Base-by-base conservation (phyloP, 1,139 yeast species). In the Nakaseomyces uthaithaninus region DNA sequence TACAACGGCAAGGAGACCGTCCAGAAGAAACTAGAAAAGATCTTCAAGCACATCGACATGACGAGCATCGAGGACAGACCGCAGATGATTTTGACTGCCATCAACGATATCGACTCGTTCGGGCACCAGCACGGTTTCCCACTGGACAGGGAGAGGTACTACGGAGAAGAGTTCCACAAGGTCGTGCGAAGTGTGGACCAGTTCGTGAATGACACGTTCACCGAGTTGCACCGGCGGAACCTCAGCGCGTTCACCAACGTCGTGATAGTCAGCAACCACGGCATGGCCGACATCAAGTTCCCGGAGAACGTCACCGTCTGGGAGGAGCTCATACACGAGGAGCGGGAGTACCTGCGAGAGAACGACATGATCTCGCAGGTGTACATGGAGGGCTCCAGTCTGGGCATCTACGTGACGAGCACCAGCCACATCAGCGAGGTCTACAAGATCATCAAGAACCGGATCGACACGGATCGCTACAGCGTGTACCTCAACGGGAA, bases 251-350 rank as follows among this genome's bases (percentile, higher is more conserved):
- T 85, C 36, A 84, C 81, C 10, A 89, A 89, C 57, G 64, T 89
- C 18, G 64, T 89, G 0, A 65, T 89, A 37, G 82, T 87, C 1
- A 84, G 95, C 40, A 95, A 87, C 57, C 95, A 87, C 57, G 96
- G 96, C 5, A 86, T 87, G 95, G 27, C 33, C 3, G 27, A 38
- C 27, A 34, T 33, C 14, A 16, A 18, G 12, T 37, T 38, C 23
- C 38, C 37, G 8, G 25, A 27, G 11, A 33, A 38, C 27, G 37
- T 33, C 0, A 12, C 33, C 10, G 16, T 38, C 19, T 38, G 41
- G 41, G 41, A 38, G 17, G 41, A 38, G 14, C 15, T 38, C 26
- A n/a, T 38, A 10, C 26, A 38, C 34, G 20, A 36, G 12, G 38
- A 36, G 14, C 19, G 35, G 20, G 35, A 37, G 16, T 28, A 37